These are phyloP conservation scores for Pythium periplocum DNA, from an alignment of 352 stramenopile genomes.

Conservation along the genomic window DNA sequence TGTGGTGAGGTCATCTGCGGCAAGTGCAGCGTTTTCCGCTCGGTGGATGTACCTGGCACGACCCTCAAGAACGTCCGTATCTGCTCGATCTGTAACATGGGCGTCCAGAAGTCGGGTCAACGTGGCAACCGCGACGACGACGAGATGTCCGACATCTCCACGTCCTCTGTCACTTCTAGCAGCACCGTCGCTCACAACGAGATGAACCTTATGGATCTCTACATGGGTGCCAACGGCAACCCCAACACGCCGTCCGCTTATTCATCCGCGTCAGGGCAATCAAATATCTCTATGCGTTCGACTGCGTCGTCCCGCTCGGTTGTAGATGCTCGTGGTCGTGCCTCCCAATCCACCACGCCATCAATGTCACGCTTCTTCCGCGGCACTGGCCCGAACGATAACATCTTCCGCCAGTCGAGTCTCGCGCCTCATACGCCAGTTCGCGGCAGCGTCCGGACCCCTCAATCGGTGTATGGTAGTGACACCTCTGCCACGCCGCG, in stretches of 20 bases:
- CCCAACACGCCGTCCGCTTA: conserved; percentile 69
- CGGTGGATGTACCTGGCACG: conserved; percentile 74
- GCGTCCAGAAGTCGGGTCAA: conserved; percentile 53
- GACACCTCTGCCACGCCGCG: conserved; percentile 56
- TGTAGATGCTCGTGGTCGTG: conserved; percentile 27
- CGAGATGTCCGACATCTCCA: conserved; percentile 70
- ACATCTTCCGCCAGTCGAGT: conserved; percentile 16
- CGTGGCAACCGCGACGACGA: conserved; percentile 28
- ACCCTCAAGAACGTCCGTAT: conserved; percentile 82
- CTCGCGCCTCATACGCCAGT: not conserved
- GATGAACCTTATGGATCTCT: conserved; percentile 83
- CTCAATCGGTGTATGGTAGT: conserved; percentile 10
- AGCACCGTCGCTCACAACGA: conserved; percentile 79
- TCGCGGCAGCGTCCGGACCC: too few species aligned
- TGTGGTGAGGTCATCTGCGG: conserved; percentile 87
- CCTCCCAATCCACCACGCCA: conserved; percentile 2
- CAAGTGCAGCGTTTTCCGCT: conserved; percentile 81
- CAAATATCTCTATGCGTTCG: conserved; percentile 75
- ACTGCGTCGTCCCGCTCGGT: conserved; percentile 62
- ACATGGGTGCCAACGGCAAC: conserved; percentile 47
- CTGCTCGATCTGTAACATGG: conserved; percentile 83
- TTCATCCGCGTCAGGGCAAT: conserved; percentile 67
- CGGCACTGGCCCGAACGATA: conserved; percentile 7
- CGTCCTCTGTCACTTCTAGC: conserved; percentile 71
- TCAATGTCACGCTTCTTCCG: conserved; percentile 17